phyloP scores from a whole-genome alignment of 768 basidiomycete species.

The Crassisporium funariophilum region DNA sequence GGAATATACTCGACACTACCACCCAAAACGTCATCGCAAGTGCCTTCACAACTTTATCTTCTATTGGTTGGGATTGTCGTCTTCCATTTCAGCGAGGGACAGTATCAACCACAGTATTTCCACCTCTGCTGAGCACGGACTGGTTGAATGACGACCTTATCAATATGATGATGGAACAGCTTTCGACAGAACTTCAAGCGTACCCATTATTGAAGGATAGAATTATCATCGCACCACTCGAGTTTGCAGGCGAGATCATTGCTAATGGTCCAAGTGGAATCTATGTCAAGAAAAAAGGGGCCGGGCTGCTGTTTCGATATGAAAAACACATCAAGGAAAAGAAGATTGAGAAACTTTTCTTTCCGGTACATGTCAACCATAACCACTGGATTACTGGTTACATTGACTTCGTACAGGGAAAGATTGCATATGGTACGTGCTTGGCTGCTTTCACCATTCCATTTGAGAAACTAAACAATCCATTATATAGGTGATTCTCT shows the following conservation, averaged over 20 bases:
- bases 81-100: neutral
- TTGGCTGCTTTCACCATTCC: too few relatives aligned
- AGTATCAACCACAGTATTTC: neutral
- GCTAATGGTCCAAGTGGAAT: neutral
- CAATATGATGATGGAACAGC: neutral
- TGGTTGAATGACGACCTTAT: neutral
- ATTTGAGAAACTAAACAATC: neutral
- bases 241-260: neutral
- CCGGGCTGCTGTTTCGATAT: neutral
- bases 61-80: too few relatives aligned
- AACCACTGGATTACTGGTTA: neutral
- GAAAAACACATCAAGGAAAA: neutral
- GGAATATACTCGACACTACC: too few relatives aligned
- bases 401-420: neutral
- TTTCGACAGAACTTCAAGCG: neutral
- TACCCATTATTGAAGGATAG: neutral
- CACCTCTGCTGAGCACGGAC: neutral
- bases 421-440: neutral
- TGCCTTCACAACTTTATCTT: too few relatives aligned
- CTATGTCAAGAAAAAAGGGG: neutral
- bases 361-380: neutral
- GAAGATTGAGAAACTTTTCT: neutral
- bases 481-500: neutral
- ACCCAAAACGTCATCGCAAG: too few relatives aligned
- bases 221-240: neutral